Conservation (phyloP, 75 land plant genomes). For the Ceratopteris richardii region DNA sequence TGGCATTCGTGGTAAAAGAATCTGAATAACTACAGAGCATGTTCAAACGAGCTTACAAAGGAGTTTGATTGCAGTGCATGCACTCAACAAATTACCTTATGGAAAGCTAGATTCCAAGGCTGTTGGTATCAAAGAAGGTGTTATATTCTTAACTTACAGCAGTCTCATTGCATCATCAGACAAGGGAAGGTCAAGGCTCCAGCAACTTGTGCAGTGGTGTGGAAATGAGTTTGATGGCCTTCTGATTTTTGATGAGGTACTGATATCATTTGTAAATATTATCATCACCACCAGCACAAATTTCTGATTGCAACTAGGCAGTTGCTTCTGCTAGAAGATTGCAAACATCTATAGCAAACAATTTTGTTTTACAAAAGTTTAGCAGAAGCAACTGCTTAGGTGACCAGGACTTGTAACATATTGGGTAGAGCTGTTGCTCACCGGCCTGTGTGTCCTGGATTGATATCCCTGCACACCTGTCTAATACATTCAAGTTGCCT, state of each 20-base stretch:
- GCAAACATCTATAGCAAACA: too few relatives aligned
- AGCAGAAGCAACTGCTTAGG: too few relatives aligned
- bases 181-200: constrained; percentile 80
- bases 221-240: constrained; percentile 86
- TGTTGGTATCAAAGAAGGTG: constrained; percentile 83
- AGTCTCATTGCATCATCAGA: constrained; percentile 99
- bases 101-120: constrained; percentile 91
- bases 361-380: too few relatives aligned
- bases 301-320: too few relatives aligned
- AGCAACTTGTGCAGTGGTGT: constrained; percentile 95
- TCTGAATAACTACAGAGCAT: too few relatives aligned
- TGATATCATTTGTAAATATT: not conserved
- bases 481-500: too few relatives aligned
- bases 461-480: too few relatives aligned
- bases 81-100: constrained; percentile 91
- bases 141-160: constrained; percentile 82
- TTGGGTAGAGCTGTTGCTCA: too few relatives aligned
- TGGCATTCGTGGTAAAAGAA: too few relatives aligned
- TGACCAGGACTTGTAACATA: too few relatives aligned
- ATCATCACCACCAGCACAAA: not conserved
- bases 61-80: constrained; percentile 55
- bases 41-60: not conserved
- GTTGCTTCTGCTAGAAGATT: too few relatives aligned
- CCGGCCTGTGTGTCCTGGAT: too few relatives aligned
- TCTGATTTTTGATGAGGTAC: constrained; percentile 97